Conservation (phyloP, 495 filamentous ascomycete genomes). For the Penicillium ochrochloron region DNA sequence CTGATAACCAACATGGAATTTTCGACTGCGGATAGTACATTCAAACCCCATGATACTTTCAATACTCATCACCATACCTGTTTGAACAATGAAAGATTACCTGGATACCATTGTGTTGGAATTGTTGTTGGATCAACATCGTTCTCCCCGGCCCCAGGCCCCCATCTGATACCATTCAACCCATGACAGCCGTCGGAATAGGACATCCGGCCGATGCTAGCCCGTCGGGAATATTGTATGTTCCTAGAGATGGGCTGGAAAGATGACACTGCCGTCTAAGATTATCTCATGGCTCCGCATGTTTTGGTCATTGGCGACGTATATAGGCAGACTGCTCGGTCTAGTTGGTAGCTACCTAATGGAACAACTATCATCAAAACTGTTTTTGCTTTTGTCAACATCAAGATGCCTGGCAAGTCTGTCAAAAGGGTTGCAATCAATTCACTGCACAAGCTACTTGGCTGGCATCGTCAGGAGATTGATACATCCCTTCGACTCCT, state of each 20-base stretch:
- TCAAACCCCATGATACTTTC: not conserved
- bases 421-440: not conserved
- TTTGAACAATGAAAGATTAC: slow-evolving; percentile 3
- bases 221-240: not conserved
- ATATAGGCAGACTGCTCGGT: not conserved
- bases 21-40: not conserved
- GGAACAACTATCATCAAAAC: not conserved
- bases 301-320: not conserved
- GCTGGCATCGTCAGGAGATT: not conserved
- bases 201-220: not conserved
- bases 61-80: slow-evolving; percentile 4
- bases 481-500: not conserved
- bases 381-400: not conserved
- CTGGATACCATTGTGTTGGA: not conserved
- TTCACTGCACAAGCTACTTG: not conserved
- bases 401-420: not conserved
- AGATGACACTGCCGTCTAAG: not conserved
- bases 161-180: not conserved
- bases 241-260: not conserved
- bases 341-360: not conserved
- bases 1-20: not conserved
- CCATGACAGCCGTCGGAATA: not conserved
- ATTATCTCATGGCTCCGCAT: not conserved
- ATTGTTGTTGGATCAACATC: not conserved
- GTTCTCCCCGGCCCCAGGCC: not conserved